Conservation (phyloP, 768 basidiomycete species). For the Agaricus subrufescens region DNA sequence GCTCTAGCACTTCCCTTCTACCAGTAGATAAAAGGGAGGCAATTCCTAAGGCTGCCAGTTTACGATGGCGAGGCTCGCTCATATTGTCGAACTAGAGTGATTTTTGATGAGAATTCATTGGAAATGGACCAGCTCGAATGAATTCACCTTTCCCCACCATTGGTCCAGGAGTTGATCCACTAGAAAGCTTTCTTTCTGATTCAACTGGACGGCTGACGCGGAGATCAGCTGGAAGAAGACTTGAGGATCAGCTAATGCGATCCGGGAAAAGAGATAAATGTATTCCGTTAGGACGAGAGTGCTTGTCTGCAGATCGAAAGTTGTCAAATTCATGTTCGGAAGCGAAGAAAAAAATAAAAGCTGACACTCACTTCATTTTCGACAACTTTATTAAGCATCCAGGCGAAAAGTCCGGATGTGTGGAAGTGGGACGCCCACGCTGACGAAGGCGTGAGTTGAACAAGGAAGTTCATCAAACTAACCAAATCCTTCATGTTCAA, state of each 20-base stretch:
- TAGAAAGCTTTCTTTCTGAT: conserved; percentile 46
- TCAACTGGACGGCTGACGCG: conserved; percentile 47
- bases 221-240: conserved; percentile 71
- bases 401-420: conserved; percentile 65
- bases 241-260: conserved; percentile 58
- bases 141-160: conserved; percentile 74
- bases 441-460: conserved; percentile 57
- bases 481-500: conserved; percentile 62
- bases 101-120: background rate
- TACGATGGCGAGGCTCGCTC: conserved; percentile 81
- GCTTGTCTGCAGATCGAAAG: conserved; percentile 22
- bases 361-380: conserved; percentile 55
- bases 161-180: conserved; percentile 70
- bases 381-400: conserved; percentile 52
- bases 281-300: conserved; percentile 58
- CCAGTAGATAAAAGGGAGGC: conserved; percentile 75
- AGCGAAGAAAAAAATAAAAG: background rate
- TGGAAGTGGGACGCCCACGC: conserved; percentile 76
- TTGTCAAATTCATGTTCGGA: background rate
- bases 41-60: conserved; percentile 79
- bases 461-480: conserved; percentile 50
- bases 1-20: conserved; percentile 63
- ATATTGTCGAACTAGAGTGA: conserved; percentile 77
- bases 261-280: conserved; percentile 70
- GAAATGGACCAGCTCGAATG: background rate